phyloP scores from a whole-genome alignment of 305 asterid species.

The Rubia tinctorum region DNA sequence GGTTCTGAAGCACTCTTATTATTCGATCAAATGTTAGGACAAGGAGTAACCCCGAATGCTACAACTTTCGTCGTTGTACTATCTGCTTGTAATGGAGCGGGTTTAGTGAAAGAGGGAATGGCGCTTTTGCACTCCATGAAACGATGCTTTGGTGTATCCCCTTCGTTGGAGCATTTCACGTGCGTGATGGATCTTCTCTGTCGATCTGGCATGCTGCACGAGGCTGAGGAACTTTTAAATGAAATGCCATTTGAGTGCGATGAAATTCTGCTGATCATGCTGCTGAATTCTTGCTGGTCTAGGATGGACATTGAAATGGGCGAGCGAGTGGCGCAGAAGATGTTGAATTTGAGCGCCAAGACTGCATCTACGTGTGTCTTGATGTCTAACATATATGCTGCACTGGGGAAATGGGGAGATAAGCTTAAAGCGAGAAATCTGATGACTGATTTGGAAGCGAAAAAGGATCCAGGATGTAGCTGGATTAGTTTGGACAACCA shows the following conservation, averaged over 20 bases:
- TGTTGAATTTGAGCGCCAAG: slow-evolving; percentile 36
- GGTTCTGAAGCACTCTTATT: slow-evolving; percentile 45
- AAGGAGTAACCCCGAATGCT: slow-evolving; percentile 49
- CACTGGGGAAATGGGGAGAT: slow-evolving; percentile 60
- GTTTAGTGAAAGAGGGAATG: slow-evolving; percentile 50
- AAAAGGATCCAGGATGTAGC: slow-evolving; percentile 81
- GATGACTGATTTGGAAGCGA: slow-evolving; percentile 38
- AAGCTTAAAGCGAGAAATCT: slow-evolving; percentile 43
- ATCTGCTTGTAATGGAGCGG: slow-evolving; percentile 59
- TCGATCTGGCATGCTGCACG: slow-evolving; percentile 55
- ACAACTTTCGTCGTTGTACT: slow-evolving; percentile 73
- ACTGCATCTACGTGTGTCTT: slow-evolving; percentile 47
- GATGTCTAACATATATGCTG: slow-evolving; percentile 73
- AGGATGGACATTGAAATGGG: slow-evolving; percentile 57
- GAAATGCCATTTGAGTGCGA: slow-evolving; percentile 52
- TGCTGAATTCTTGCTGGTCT: slow-evolving; percentile 66
- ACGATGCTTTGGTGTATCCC: slow-evolving; percentile 38
- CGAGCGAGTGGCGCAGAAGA: slow-evolving; percentile 47
- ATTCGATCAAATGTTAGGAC: slow-evolving; percentile 50
- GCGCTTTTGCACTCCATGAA: slow-evolving; percentile 46
- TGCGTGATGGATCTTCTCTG: slow-evolving; percentile 76
- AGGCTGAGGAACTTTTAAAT: slow-evolving; percentile 63
- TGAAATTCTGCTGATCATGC: slow-evolving; percentile 39
- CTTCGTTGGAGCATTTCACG: slow-evolving; percentile 64
- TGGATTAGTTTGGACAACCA: slow-evolving; percentile 58